Evolutionary conservation across 2,329 filamentous ascomycete genomes (phyloP).

Genomic region (Verticillium dahliae): DNA sequence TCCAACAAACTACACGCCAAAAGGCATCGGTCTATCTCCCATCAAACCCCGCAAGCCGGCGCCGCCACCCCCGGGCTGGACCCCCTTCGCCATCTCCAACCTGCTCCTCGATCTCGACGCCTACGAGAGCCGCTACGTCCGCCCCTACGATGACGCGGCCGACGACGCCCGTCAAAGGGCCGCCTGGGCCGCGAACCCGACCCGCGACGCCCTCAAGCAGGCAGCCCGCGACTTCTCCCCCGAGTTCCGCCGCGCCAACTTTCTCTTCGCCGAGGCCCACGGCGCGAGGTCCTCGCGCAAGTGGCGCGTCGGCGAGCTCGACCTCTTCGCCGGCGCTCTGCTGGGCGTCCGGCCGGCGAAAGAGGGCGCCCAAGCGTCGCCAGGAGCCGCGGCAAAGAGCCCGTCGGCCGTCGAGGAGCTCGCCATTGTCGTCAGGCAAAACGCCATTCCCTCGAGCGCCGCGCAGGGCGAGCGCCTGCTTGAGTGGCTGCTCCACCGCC

Average conservation of each 20-base stretch:
- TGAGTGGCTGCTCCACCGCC: slow-evolving; percentile 27
- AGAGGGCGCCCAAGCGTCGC: neutral
- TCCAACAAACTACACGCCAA: neutral
- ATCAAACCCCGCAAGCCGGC: neutral
- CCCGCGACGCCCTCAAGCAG: slow-evolving; percentile 14
- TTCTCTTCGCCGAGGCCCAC: slow-evolving; percentile 6
- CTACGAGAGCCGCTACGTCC: slow-evolving; percentile 34
- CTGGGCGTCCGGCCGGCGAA: neutral
- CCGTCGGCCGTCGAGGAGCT: neutral
- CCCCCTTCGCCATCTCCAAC: slow-evolving; percentile 25
- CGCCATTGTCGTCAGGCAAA: slow-evolving; percentile 12
- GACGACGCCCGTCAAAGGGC: slow-evolving; percentile 25
- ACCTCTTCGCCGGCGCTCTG: slow-evolving; percentile 35
- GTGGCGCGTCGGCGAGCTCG: slow-evolving; percentile 34
- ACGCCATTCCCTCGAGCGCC: slow-evolving; percentile 22
- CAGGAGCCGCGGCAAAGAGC: neutral
- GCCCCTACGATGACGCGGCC: slow-evolving; percentile 25
- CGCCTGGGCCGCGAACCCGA: slow-evolving; percentile 20
- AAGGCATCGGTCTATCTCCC: neutral
- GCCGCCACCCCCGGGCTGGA: slow-evolving; percentile 5
- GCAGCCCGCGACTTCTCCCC: slow-evolving; percentile 23
- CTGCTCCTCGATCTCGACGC: slow-evolving; percentile 47
- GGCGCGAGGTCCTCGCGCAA: slow-evolving; percentile 7
- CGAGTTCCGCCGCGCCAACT: slow-evolving; percentile 11
- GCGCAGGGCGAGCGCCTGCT: slow-evolving; percentile 20